Base-by-base conservation (phyloP, 495 filamentous ascomycete genomes). In the Penicillium tannophilum region DNA sequence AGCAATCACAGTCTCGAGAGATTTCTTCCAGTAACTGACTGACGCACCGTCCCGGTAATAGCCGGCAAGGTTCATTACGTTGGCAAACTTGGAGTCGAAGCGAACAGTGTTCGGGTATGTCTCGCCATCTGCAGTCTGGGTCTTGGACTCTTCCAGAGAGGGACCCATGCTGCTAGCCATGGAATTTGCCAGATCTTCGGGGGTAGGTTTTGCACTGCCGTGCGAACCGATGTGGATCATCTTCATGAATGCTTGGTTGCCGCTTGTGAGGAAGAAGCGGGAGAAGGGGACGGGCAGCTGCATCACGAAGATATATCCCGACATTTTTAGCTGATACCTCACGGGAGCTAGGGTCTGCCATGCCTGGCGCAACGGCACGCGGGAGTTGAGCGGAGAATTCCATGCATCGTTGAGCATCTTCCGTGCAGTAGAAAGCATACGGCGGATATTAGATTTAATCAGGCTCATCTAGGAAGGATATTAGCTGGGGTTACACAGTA, bases 281-380 rank as follows among this genome's bases (percentile, higher is more conserved):
- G 78, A 71, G 7, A 82, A 46, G 6, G 69, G 59, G 4, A 58
- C 52, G 4, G 80, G 81, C 16, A 84, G 61, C 45, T 77, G 72
- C 67, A 84, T 74, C 8, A 69, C 68, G 56, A 84, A 83, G 41
- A 84, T 69, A 52, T 84, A 84, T 41, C 78, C 76, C 0, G 79
- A 83, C 24, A 72, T 54, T 2, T 39, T n/a, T 23, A 76, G 8
- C 54, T 84, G 81, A 17, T 58, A 64, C 36, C 76, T 19, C 10
- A 84, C 44, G 3, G 81, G 80, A 5, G 56, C 54, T 14, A 82
- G 43, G 10, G 72, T 74, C 17, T 63, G 61, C 12, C 71, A 47
- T 24, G 79, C 79, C 50, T 76, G 76, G 35, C 64, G 63, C 26
- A 83, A 58, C 46, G 77, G 72, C 12, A 67, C 61, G 24, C 72